Conservation (phyloP, 2,329 filamentous ascomycete genomes). For the Pyrenochaeta sp. region DNA sequence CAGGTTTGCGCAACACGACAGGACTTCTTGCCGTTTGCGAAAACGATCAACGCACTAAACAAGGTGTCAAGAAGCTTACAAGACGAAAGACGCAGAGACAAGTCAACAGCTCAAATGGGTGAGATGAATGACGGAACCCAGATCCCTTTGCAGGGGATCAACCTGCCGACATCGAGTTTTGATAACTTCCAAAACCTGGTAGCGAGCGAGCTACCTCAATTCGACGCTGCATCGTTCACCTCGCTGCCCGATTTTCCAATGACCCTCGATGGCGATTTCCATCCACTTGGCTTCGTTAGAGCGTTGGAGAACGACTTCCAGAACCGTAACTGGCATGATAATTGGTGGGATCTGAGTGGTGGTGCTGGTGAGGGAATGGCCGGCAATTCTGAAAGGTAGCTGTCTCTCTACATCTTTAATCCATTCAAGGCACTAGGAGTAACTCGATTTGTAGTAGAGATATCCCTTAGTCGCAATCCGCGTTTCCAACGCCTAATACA, state of each 20-base stretch:
- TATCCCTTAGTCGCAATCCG: too few relatives aligned
- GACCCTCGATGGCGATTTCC: constrained; percentile 27
- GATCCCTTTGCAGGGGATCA: not conserved
- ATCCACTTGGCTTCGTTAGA: constrained; percentile 35
- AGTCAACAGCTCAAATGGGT: not conserved
- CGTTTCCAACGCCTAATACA: not conserved
- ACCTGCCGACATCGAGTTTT: constrained; percentile 7
- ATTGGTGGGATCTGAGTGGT: constrained; percentile 39
- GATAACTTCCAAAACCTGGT: constrained; percentile 18
- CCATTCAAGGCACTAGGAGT: too few relatives aligned
- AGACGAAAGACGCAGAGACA: constrained; percentile 23
- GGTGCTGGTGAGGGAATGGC: constrained; percentile 6
- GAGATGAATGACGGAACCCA: not conserved
- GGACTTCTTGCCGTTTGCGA: constrained; percentile 32
- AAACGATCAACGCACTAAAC: constrained; percentile 42
- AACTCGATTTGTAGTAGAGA: too few relatives aligned
- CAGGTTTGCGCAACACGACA: constrained; percentile 16
- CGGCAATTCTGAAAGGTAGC: not conserved
- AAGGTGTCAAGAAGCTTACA: constrained; percentile 38
- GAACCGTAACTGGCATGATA: constrained; percentile 38
- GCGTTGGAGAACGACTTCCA: constrained; percentile 43
- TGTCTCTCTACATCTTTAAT: not conserved
- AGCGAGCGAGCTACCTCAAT: constrained; percentile 21
- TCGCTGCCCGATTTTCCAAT: constrained; percentile 26
- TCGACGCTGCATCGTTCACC: constrained; percentile 26